Evolutionary conservation across 2,329 filamentous ascomycete genomes (phyloP), one percentile per base, ranked within the genome.

Genomic region (Zymoseptoria ardabiliae): DNA sequence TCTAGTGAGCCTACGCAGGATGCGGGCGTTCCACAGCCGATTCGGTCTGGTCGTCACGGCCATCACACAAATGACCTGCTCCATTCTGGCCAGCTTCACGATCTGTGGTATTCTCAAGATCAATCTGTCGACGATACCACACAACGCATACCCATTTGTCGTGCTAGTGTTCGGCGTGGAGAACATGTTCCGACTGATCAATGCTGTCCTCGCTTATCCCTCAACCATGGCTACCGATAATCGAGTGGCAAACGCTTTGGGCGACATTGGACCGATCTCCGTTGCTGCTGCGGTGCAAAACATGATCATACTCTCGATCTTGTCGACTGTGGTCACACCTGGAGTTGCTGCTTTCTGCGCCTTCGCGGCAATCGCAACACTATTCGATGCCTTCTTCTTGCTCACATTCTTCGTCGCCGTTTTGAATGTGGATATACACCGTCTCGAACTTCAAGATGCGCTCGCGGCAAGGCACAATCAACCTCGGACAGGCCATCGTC

Each of bases 371-470:
- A 83, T 92, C 55, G 90, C 89, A 0, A 83, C 90, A 13, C 74
- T 88, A 0, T 87, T 92, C 67, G 89, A 93, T 72, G 88, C 89
- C 62, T 85, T 91, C 68, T 91, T 89, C 68, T 79, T 91, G 21
- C 81, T 90, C 7, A 92, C 89, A 0, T 92, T 91, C 74, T 92
- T 93, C 69, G 78, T 91, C 3, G 85, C 89, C 1, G 88, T 93
- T 11, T 77, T 93, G 22, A 91, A 88, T 68, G 85, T 93, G 50
- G 89, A 93, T 71, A 88, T 93, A 9, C 83, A 86, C 21, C 81
- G 89, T 65, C 84, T 88, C 59, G 89, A 93, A 74, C 80, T 93
- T 0, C 85, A 85, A 65, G 89, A 93, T 69, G 86, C 87, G 2
- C 75, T 92, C 9, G 84, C 77, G 4, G 62, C 63, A 11, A 63